Percentiles rank a stretch among this genome's conserved stretches.
These are phyloP conservation scores for Lentinula novae-zelandiae DNA, from an alignment of 1,284 basidiomycete species.

Conservation along the genomic window DNA sequence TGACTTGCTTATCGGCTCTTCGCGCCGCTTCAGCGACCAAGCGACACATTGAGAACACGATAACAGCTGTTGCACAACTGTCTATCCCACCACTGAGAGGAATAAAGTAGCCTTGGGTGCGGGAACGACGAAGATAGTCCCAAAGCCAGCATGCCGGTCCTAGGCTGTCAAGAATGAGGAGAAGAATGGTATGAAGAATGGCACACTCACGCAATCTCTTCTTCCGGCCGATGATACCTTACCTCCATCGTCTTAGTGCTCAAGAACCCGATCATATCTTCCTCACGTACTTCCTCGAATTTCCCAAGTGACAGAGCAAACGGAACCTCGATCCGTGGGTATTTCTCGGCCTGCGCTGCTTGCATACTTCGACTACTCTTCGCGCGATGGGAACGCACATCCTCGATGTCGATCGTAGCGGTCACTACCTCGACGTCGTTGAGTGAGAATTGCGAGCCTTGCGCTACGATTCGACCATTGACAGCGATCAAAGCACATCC, in stretches of 20 bases:
- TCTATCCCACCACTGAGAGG: slow-evolving; percentile 95
- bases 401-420: slow-evolving; percentile 93
- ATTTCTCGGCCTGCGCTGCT: slow-evolving; percentile 71
- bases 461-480: slow-evolving; percentile 90
- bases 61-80: slow-evolving; percentile 93
- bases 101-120: slow-evolving; percentile 94
- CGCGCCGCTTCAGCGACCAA: slow-evolving; percentile 77
- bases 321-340: slow-evolving; percentile 76
- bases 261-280: slow-evolving; percentile 47
- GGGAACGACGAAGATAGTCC: slow-evolving; percentile 95
- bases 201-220: slow-evolving; percentile 89
- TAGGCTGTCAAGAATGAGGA: slow-evolving; percentile 46
- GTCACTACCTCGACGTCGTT: slow-evolving; percentile 94
- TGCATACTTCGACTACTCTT: slow-evolving; percentile 87
- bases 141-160: slow-evolving; percentile 99
- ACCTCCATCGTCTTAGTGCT: slow-evolving; percentile 50
- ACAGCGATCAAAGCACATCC: slow-evolving; percentile 95
- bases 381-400: slow-evolving; percentile 86
- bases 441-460: slow-evolving; percentile 95
- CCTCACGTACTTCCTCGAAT: slow-evolving; percentile 57
- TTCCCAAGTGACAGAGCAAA: slow-evolving; percentile 75
- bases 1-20: slow-evolving; percentile 81
- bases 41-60: slow-evolving; percentile 95
- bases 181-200: not conserved
- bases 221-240: slow-evolving; percentile 85